Base-by-base conservation (phyloP, 2,329 filamentous ascomycete genomes). In the Fusarium sp. region DNA sequence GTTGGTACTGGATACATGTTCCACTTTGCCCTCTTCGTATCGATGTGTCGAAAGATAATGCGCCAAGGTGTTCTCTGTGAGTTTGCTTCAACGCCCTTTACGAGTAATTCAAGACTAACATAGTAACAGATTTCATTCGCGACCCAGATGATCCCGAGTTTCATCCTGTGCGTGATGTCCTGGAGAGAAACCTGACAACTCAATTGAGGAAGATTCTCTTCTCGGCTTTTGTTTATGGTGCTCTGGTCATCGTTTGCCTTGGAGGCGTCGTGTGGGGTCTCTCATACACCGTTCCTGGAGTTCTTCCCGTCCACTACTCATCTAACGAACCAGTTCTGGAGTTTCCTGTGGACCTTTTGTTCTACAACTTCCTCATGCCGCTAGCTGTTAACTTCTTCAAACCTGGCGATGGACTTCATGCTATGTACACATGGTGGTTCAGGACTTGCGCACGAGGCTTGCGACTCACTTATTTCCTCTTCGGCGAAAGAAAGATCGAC, bases 1-100 rank as follows among this genome's bases (percentile, higher is more conserved):
- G 91, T 97, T 58, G 96, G 96, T 49, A 99, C 96, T 5, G 97
- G 94, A 67, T 99, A 99, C 80, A 99, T 99, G 97, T 99, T 99
- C 81, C 96, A 99, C 78, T 99, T 99, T 77, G 96, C 96, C 7
- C 86, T 99, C 4, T 99, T 99, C 77, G 96, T 99, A 18, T 97
- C 94, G 58, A 98, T 99, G 94, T 99, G 96, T 80, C 91, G 96
- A 67, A 97, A 97, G 82, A 97, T 98, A 62, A 92, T 99, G 91
- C 91, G 96, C 67, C 93, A 89, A 71, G 96, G 96, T 52, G 96
- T 99, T 40, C 84, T 99, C 62, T 98, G 91, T 93, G 84, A 86
- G 90, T 85, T 44, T n/a, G 4, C 16, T 6, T 26, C 8, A 2
- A 26, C 6, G 6, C 34, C 7, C n/a, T 47, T 11, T 15, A 15